These are phyloP conservation scores for Pseudoperonospora humuli DNA, from an alignment of 352 stramenopile species.

Conservation along the genomic window DNA sequence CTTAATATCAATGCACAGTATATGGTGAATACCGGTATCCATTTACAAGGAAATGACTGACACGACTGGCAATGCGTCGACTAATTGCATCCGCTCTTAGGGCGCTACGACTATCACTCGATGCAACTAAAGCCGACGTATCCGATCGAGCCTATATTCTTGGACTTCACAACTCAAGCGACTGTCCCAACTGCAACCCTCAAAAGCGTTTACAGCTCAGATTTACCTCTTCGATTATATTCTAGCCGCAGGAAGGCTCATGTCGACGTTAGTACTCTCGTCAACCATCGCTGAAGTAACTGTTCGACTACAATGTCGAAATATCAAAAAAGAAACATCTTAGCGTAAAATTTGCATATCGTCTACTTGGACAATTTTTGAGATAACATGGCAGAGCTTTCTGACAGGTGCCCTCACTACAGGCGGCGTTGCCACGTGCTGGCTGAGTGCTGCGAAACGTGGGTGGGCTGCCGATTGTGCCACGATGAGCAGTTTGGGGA, in stretches of 20 bases:
- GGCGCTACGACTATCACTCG: conserved; percentile 9
- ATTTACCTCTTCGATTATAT: conserved; percentile 25
- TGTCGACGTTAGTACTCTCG: conserved; percentile 5
- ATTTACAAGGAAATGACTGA: not conserved
- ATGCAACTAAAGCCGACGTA: not conserved
- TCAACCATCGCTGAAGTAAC: too few relatives aligned
- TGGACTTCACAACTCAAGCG: conserved; percentile 15
- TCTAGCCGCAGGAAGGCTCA: conserved; percentile 11
- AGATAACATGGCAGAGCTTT: not conserved
- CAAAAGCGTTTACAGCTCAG: conserved; percentile 24
- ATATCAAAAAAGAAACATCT: too few relatives aligned
- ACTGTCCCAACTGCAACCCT: conserved; percentile 17
- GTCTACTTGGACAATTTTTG: too few relatives aligned
- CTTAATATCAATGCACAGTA: too few relatives aligned
- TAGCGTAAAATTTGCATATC: too few relatives aligned
- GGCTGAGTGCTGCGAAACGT: conserved; percentile 64
- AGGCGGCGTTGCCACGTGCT: conserved; percentile 51
- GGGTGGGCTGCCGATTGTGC: conserved; percentile 68
- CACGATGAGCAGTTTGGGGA: conserved; percentile 44
- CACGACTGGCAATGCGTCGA: conserved; percentile 9
- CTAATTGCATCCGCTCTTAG: conserved; percentile 5
- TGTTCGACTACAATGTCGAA: too few relatives aligned
- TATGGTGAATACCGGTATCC: too few relatives aligned
- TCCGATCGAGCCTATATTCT: conserved; percentile 7
- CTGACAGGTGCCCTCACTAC: conserved; percentile 48